Evolutionary conservation across 2,329 filamentous ascomycete genomes (phyloP).

Genomic region (Stemphylium vesicarium): DNA sequence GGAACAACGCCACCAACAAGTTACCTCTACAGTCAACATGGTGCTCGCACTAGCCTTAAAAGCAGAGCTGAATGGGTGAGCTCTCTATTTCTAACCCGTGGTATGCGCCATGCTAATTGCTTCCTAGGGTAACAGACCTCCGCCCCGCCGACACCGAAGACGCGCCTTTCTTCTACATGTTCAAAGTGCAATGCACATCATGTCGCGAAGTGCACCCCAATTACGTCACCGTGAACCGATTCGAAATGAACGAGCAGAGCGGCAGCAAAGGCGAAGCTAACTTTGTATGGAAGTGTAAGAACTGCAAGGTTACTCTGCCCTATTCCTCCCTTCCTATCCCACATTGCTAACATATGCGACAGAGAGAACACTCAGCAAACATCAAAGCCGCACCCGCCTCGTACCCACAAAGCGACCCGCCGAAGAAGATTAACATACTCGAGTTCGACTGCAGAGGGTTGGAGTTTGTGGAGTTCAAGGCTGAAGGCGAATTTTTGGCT

Average conservation of each 20-base stretch:
- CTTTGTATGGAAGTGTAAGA: conserved; percentile 99
- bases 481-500: conserved; percentile 93
- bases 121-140: conserved; percentile 83
- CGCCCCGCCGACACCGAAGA: conserved; percentile 82
- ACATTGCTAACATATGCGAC: conserved; percentile 11
- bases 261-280: conserved; percentile 95
- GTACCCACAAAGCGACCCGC: conserved; percentile 74
- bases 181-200: conserved; percentile 98
- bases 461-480: conserved; percentile 88
- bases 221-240: conserved; percentile 82
- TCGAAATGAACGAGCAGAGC: conserved; percentile 88
- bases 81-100: neutral
- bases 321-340: neutral
- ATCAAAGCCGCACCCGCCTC: conserved; percentile 76
- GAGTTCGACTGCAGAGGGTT: conserved; percentile 93
- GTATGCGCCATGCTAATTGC: neutral
- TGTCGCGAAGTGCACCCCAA: conserved; percentile 92
- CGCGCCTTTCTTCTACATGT: conserved; percentile 92
- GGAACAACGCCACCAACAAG: neutral
- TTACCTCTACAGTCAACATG: conserved; percentile 23
- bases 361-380: conserved; percentile 85
- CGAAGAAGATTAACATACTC: conserved; percentile 79
- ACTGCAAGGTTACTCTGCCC: conserved; percentile 76
- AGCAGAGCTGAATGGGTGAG: conserved; percentile 47
- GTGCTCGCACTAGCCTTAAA: conserved; percentile 49